Evolutionary conservation across 169 alveolate genomes (phyloP).

Genomic region (Eimeria acervulina): DNA sequence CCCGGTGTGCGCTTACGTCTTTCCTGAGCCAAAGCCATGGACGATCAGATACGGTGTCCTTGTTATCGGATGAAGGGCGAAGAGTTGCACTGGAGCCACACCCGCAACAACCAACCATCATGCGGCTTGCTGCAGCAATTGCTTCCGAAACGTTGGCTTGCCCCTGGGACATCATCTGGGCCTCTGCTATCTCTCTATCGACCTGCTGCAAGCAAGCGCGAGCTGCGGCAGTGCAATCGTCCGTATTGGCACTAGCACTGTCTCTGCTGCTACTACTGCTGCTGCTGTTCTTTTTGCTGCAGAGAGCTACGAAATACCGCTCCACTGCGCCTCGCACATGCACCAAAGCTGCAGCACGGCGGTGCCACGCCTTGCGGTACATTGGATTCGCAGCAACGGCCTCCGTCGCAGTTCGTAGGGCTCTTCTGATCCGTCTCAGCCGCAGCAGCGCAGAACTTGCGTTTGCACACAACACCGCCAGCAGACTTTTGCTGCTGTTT

Average conservation of each 20-base stretch:
- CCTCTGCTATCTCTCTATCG: conserved; percentile 21
- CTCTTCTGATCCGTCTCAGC: neutral
- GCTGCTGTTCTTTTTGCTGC: conserved; percentile 1
- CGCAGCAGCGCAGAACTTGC: conserved; percentile 31
- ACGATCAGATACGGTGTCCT: neutral
- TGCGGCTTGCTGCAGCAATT: conserved; percentile 8
- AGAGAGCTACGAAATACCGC: neutral
- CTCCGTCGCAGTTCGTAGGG: conserved; percentile 47
- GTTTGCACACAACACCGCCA: conserved; percentile 42
- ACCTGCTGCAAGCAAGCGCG: conserved; percentile 24
- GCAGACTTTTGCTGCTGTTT: neutral
- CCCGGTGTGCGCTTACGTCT: conserved; percentile 33
- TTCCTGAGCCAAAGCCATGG: conserved; percentile 42
- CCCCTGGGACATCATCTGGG: conserved; percentile 57
- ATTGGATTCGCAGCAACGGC: conserved; percentile 47
- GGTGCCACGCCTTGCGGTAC: conserved; percentile 70
- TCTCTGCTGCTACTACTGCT: neutral
- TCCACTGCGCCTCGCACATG: neutral
- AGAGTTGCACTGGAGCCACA: neutral
- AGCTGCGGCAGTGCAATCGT: neutral
- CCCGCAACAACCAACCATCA: conserved; percentile 44
- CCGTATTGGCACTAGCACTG: neutral
- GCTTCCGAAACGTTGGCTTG: conserved; percentile 19
- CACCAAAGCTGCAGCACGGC: conserved; percentile 59
- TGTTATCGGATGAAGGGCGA: neutral